Evolutionary conservation across 257 asterid genomes (phyloP).

Genomic region (Nicotiana otophora): DNA sequence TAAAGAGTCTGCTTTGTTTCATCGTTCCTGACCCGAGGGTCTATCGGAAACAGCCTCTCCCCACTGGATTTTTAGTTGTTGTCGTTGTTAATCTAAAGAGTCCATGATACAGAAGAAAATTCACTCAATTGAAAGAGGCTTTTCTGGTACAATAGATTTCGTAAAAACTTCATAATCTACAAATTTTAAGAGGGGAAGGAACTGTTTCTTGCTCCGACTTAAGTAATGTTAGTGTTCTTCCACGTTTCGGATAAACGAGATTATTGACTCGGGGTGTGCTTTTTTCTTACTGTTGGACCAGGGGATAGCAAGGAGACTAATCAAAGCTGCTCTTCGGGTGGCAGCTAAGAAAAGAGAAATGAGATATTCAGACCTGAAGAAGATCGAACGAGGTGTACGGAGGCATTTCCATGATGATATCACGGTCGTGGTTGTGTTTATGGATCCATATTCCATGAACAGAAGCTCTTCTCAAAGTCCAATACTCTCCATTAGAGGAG

Average conservation of each 20-base stretch:
- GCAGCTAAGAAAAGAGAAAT: slow-evolving; percentile 97
- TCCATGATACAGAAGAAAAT: neutral
- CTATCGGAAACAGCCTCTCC: neutral
- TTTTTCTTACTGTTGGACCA: slow-evolving; percentile 17
- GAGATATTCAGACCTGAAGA: slow-evolving; percentile 84
- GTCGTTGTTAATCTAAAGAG: neutral
- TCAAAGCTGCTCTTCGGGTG: slow-evolving; percentile 64
- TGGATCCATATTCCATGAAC: slow-evolving; percentile 38
- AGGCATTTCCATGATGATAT: slow-evolving; percentile 97
- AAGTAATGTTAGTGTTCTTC: neutral
- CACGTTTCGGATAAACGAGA: neutral
- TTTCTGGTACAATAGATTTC: neutral
- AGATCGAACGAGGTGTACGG: slow-evolving; percentile 82
- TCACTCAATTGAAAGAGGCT: neutral
- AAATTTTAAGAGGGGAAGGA: neutral
- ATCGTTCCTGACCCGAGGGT: neutral
- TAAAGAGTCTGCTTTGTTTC: neutral
- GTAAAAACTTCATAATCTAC: neutral
- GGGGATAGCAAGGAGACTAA: slow-evolving; percentile 77
- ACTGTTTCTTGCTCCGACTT: neutral
- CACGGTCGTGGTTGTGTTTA: slow-evolving; percentile 66
- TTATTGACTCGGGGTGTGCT: neutral
- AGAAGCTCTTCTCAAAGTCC: slow-evolving; percentile 25
- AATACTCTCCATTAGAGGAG: slow-evolving; percentile 46
- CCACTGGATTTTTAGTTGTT: too few relatives aligned